These are phyloP conservation scores for Sporothrix variecibatus DNA, from an alignment of 2,329 filamentous ascomycete genomes.

Conservation along the genomic window DNA sequence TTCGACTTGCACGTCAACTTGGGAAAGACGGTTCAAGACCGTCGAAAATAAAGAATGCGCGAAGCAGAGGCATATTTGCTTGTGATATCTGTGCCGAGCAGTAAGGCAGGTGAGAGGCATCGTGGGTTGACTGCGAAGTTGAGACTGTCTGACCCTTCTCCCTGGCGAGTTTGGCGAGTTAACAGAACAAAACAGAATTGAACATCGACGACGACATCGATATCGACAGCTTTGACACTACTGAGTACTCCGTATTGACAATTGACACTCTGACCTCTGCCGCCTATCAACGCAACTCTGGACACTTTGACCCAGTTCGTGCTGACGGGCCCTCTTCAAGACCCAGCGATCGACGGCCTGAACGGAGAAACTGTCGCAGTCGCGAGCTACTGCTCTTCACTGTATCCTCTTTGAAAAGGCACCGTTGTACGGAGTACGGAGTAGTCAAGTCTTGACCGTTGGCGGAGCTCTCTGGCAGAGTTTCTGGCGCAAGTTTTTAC, in stretches of 20 bases:
- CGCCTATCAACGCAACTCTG: not conserved
- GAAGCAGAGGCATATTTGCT: not conserved
- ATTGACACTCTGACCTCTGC: not conserved
- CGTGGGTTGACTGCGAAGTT: not conserved
- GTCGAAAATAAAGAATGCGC: not conserved
- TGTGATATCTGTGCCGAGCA: not conserved
- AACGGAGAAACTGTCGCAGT: slow-evolving; percentile 13
- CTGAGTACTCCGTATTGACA: not conserved
- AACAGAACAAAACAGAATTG: not conserved
- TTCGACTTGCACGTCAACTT: slow-evolving; percentile 7
- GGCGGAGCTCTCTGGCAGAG: not conserved
- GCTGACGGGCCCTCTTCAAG: not conserved
- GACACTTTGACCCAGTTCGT: not conserved
- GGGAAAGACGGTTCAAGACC: not conserved
- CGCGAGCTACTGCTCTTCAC: not conserved
- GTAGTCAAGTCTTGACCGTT: not conserved
- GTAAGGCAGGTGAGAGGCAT: not conserved
- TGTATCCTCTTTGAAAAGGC: not conserved
- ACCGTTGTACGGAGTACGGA: no score
- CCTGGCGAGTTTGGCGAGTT: not conserved
- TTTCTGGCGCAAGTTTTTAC: slow-evolving; percentile 15
- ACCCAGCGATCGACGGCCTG: slow-evolving; percentile 8
- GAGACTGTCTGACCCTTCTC: not conserved
- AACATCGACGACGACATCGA: not conserved
- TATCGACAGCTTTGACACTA: no score